Base-by-base conservation (phyloP, 2,329 filamentous ascomycete species). In the Claviceps sp. region DNA sequence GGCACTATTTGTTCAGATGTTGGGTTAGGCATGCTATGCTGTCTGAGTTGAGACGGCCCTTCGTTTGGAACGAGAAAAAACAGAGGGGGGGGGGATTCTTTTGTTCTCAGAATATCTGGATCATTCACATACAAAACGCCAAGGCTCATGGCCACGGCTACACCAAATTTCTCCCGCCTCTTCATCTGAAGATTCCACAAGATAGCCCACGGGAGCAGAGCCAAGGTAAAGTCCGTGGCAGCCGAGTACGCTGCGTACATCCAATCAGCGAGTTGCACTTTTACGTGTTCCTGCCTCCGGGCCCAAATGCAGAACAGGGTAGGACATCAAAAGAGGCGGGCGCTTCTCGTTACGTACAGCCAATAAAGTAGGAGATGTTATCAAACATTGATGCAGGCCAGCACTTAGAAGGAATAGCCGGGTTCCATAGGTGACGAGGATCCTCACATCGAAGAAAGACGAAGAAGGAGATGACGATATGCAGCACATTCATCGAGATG, bases 161-260 rank as follows among this genome's bases (percentile, higher is more conserved):
- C 52, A 22, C 52, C 52, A 34, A 51, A 51, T 42, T 53, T 53
- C 22, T 51, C 49, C 4, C 49, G 46, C 37, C 26, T 53, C 42
- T 49, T 51, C 49, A 53, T 53, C 16, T 51, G 49, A 16, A 53
- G 49, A 6, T 51, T 51, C 52, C 52, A 53, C 11, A 53, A 47
- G 13, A 53, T 51, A 11, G 42, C 52, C 52, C 52, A 53, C 17
- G 49, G 52, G 2, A 53, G 42, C 36, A 53, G 34, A 11, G 49
- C 52, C 22, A 53, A 46, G 20, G 49, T 48, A 20, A 53, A 53
- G n/a, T 51, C 49, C 1, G 52, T 51, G 16, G 52, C 52, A 22
- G 52, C 52, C 2, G 52, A 53, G 20, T 49, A 53, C 13, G 52
- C 52, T 53, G 37, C 16, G 34, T 6, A 39, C 9, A 9, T 22